These are phyloP conservation scores for Cercospora citrullina DNA, from an alignment of 2,329 filamentous ascomycete species.

Conservation along the genomic window DNA sequence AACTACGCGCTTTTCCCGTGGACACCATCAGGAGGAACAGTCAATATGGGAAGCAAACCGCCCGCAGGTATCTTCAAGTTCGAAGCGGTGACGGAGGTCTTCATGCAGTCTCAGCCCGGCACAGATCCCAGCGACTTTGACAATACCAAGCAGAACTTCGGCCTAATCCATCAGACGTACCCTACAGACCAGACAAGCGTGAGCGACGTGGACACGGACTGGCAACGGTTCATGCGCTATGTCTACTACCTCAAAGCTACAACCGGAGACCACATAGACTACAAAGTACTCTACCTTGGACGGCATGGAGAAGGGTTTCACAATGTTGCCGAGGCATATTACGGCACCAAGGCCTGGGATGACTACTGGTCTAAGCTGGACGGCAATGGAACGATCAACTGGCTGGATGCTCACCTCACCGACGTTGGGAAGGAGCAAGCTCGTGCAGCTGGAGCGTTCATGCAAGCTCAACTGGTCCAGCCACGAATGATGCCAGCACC, in stretches of 20 bases:
- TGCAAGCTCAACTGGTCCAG: slow-evolving; percentile 54
- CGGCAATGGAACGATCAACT: slow-evolving; percentile 62
- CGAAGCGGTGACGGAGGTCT: slow-evolving; percentile 50
- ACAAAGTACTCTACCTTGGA: slow-evolving; percentile 68
- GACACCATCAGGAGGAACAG: neutral
- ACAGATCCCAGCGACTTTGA: slow-evolving; percentile 52
- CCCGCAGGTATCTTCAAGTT: slow-evolving; percentile 21
- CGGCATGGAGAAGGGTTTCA: slow-evolving; percentile 67
- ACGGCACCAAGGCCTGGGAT: slow-evolving; percentile 69
- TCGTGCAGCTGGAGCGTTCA: slow-evolving; percentile 59
- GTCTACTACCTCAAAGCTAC: slow-evolving; percentile 55
- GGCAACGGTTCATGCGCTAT: slow-evolving; percentile 64
- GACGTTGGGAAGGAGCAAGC: slow-evolving; percentile 59
- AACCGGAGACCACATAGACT: slow-evolving; percentile 49
- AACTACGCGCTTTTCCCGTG: neutral
- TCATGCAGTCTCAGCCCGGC: slow-evolving; percentile 52
- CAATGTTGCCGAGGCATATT: slow-evolving; percentile 65
- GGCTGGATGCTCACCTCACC: slow-evolving; percentile 66
- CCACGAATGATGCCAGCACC: slow-evolving; percentile 57
- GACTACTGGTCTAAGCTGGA: slow-evolving; percentile 64
- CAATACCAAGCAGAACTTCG: slow-evolving; percentile 49
- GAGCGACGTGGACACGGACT: slow-evolving; percentile 52
- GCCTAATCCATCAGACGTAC: slow-evolving; percentile 51
- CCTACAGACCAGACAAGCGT: slow-evolving; percentile 21
- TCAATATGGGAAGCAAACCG: slow-evolving; percentile 19